phyloP scores from a whole-genome alignment of 73 alveolate genomes.

The Tetrahymena malaccensis region DNA sequence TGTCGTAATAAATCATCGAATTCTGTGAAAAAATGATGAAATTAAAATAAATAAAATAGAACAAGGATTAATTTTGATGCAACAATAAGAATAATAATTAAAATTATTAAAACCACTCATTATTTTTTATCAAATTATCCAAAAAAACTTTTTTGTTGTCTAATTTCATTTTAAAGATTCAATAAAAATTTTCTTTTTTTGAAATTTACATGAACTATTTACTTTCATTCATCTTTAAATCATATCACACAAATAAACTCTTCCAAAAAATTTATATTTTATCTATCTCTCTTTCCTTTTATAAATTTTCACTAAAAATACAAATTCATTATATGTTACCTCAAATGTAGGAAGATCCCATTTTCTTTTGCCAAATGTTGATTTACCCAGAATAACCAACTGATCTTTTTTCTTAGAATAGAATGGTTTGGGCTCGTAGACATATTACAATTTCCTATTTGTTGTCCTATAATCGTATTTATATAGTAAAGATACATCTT shows the following conservation, averaged over 20 bases:
- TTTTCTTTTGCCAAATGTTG: conserved; percentile 9
- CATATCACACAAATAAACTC: not conserved
- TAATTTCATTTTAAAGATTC: too few species aligned
- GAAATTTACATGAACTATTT: not conserved
- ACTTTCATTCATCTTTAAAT: not conserved
- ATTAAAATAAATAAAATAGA: not conserved
- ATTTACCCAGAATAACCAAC: conserved; percentile 6
- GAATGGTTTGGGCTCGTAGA: not conserved
- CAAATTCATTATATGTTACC: too few species aligned
- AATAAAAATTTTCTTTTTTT: too few species aligned
- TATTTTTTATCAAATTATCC: not conserved
- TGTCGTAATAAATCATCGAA: not conserved
- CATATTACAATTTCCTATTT: not conserved
- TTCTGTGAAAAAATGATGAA: not conserved
- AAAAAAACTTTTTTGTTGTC: not conserved
- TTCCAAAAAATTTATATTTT: not conserved
- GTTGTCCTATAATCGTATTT: conserved; percentile 7
- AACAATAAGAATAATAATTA: not conserved
- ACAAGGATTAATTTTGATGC: not conserved
- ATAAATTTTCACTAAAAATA: too few species aligned
- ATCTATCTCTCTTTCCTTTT: not conserved
- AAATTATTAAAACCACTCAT: not conserved
- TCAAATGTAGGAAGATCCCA: not conserved
- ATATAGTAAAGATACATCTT: conserved; percentile 1
- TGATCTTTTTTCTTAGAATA: conserved; percentile 6